A percentile compares a stretch with the other conserved stretches of the same genome.
Conservation (phyloP, 1,284 basidiomycete genomes). For the Mycosarcoma maydis region DNA sequence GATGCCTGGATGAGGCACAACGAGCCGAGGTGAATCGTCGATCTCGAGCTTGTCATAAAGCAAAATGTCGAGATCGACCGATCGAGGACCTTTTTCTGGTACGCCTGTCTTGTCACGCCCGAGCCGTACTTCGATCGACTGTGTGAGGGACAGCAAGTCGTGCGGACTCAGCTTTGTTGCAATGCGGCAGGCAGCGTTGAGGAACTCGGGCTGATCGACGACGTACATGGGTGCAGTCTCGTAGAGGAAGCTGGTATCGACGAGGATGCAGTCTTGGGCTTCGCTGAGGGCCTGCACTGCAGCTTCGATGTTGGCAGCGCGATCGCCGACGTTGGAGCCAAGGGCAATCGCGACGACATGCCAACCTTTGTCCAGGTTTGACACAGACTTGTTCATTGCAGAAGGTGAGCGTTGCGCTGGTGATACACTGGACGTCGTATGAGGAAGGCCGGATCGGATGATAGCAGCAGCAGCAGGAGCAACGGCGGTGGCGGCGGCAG, state of each 20-base stretch:
- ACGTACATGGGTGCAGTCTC: slow-evolving; percentile 97
- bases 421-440: background rate
- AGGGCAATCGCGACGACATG: slow-evolving; percentile 77
- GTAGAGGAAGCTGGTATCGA: slow-evolving; percentile 90
- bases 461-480: too few relatives aligned
- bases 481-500: background rate
- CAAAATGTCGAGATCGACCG: slow-evolving; percentile 90
- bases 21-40: slow-evolving; percentile 76
- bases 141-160: slow-evolving; percentile 76
- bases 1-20: slow-evolving; percentile 84
- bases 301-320: slow-evolving; percentile 82
- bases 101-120: slow-evolving; percentile 81
- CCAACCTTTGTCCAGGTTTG: slow-evolving; percentile 21
- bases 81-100: slow-evolving; percentile 82
- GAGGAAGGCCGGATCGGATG: background rate
- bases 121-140: slow-evolving; percentile 78
- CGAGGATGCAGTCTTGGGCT: slow-evolving; percentile 67
- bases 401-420: background rate
- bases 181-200: slow-evolving; percentile 89
- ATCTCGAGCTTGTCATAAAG: slow-evolving; percentile 77
- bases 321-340: slow-evolving; percentile 90
- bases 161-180: slow-evolving; percentile 77
- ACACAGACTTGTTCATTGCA: background rate
- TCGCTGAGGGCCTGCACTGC: slow-evolving; percentile 73
- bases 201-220: slow-evolving; percentile 85